Percentiles rank a stretch among this genome's conserved stretches.
Evolutionary conservation across 2,329 filamentous ascomycete genomes (phyloP).

Genomic region (Kalaharituber pfeilii): DNA sequence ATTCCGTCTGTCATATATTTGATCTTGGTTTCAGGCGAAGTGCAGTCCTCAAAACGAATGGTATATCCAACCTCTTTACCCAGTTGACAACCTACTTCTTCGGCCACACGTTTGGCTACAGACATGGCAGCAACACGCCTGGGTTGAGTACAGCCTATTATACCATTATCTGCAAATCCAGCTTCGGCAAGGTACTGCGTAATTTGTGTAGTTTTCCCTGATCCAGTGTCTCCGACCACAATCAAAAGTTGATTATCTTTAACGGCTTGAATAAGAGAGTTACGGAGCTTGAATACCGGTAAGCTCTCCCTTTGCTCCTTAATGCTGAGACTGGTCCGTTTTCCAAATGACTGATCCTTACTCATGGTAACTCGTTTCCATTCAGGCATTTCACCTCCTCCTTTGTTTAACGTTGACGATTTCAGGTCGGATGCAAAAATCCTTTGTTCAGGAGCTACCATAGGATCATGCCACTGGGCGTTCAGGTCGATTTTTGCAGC

Average conservation of each 20-base stretch:
- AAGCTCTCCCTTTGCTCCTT: slow-evolving; percentile 84
- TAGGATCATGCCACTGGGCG: slow-evolving; percentile 91
- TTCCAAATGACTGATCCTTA: slow-evolving; percentile 66
- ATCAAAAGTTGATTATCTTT: slow-evolving; percentile 78
- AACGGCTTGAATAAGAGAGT: slow-evolving; percentile 73
- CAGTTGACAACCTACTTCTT: slow-evolving; percentile 82
- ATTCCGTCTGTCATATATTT: slow-evolving; percentile 99
- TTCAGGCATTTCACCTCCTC: slow-evolving; percentile 58
- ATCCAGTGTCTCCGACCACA: slow-evolving; percentile 92
- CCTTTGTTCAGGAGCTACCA: slow-evolving; percentile 68
- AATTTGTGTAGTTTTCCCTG: slow-evolving; percentile 90
- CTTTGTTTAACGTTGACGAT: slow-evolving; percentile 40
- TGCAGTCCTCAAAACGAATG: slow-evolving; percentile 93
- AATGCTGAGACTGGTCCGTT: slow-evolving; percentile 77
- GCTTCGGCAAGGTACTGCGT: slow-evolving; percentile 90
- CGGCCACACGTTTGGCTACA: slow-evolving; percentile 86
- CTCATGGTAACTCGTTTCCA: slow-evolving; percentile 76
- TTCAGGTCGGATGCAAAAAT: slow-evolving; percentile 81
- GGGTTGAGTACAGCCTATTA: slow-evolving; percentile 92
- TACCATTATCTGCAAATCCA: slow-evolving; percentile 69
- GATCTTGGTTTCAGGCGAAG: slow-evolving; percentile 71
- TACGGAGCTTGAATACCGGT: slow-evolving; percentile 76
- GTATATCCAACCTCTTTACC: slow-evolving; percentile 93
- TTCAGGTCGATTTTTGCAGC: slow-evolving; percentile 63
- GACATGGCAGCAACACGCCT: slow-evolving; percentile 96